Base-by-base conservation (phyloP, 2,329 filamentous ascomycete species). In the Purpureocillium lavendulum region DNA sequence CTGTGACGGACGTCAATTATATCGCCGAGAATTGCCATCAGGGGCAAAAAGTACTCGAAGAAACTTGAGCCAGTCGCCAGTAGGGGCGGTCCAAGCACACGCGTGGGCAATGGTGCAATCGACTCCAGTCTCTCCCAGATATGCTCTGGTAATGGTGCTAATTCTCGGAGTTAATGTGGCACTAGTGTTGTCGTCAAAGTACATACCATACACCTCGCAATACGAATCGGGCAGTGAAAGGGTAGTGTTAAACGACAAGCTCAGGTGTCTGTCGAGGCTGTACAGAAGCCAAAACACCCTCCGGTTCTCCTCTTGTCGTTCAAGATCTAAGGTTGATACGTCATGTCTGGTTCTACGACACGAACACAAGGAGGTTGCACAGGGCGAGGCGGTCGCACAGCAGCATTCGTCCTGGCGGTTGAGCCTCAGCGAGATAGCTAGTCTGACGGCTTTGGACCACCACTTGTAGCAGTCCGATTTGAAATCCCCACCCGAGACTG, bases 21-120 rank as follows among this genome's bases (percentile, higher is more conserved):
- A 38, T 72, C 65, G 0, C 69, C 69, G 0, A 71, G 58, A 7
- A 71, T 66, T 1, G 60, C 58, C 62, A 70, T 71, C 1, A 73
- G 54, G 0, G 69, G 69, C 4, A 73, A 51, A 38, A 73, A 72
- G 42, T 65, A 72, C 43, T 71, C 68, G 34, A 72, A 71, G 30
- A 70, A 66, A 1, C 64, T 62, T 4, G 59, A 58, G 1, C 69
- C 68, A 1, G 62, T 60, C 26, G 63, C 57, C 16, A 47, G 52
- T 9, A 52, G 60, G 0, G 64, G 59, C 2, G 68, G 64, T 0
- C 67, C 68, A 4, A 62, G 43, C 1, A 51, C 43, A 8, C 61
- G 54, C 1, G 50, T 45, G 1, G 65, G 64, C 9, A 66, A 46
- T 9, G 49, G 40, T 7, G 52, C 44, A 2, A 59, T 56, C 1